Evolutionary conservation across 75 land plant species (phyloP), one percentile per base, ranked within the genome.

Genomic region (Adiantum capillusveneris): DNA sequence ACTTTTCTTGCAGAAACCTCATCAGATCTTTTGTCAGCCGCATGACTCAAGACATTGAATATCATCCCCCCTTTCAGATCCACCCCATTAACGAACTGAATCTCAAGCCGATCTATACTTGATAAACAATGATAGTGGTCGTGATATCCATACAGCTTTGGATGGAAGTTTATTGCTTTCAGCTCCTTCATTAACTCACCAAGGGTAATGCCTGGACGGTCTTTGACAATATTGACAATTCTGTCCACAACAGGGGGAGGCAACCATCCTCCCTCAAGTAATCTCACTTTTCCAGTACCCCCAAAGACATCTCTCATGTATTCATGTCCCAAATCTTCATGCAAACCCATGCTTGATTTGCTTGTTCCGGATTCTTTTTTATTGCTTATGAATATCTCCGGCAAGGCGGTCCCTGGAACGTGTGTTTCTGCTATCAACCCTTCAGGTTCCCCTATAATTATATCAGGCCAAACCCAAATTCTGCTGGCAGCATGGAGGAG

Each of bases 381-480:
- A 3, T 14, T 46, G 50, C 5, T 21, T 46, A 3, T 3, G 17
- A 6, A 17, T 17, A 46, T 2, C 12, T 18, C 50, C 17, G 22
- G 50, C 50, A 34, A 34, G 9, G 37, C 7, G 3, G 37, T 34
- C 7, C 37, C 37, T 5, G 37, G 37, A 34, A 34, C 9, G 9
- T 34, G 37, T 34, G 37, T 34, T 9, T 34, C 37, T 34, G 37
- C 37, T 9, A 34, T 46, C 14, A 21, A 46, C 5, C 50, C 22
- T 21, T 3, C 22, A 46, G 18, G 18, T 6, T 46, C 22, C 6
- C 50, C 50, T 14, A 46, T 46, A 21, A 21, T 2, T 46, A 46
- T 46, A 46, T 46, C 50, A 18, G 50, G 50, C 69, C 69, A 67
- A 1, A 34, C 42, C 69, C 69, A 67, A 20, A 67, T 50, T 14